Conservation (phyloP, 805 yeast species). For the Candida nanaspora region DNA sequence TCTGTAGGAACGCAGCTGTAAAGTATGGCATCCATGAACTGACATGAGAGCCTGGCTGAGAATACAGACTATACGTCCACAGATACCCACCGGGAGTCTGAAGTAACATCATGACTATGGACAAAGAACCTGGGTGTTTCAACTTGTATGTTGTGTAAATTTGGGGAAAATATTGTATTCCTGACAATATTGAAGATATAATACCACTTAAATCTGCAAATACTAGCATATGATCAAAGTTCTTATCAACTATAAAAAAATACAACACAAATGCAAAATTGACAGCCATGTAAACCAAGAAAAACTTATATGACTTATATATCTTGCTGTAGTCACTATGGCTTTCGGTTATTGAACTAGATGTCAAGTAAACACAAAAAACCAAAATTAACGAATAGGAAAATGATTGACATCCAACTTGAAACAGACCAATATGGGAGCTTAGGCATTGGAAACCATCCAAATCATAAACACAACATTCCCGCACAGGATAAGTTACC, state of each 20-base stretch:
- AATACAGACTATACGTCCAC: constrained; percentile 66
- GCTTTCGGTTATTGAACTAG: constrained; percentile 38
- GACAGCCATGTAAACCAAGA: constrained; percentile 28
- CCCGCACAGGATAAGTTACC: constrained; percentile 51
- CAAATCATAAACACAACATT: constrained; percentile 46
- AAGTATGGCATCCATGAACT: constrained; percentile 80
- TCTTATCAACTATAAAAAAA: constrained; percentile 15
- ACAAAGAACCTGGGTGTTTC: constrained; percentile 74
- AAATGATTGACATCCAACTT: constrained; percentile 55
- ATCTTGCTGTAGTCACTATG: constrained; percentile 36
- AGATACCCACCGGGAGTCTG: constrained; percentile 88
- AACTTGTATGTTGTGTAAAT: constrained; percentile 58
- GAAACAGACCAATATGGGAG: constrained; percentile 59
- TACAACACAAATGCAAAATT: constrained; percentile 29
- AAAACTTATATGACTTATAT: constrained; percentile 32
- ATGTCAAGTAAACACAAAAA: constrained; percentile 44
- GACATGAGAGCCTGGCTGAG: constrained; percentile 76
- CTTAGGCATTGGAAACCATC: constrained; percentile 53
- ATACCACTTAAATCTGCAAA: constrained; percentile 61
- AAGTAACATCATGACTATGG: constrained; percentile 73
- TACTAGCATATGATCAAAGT: constrained; percentile 14
- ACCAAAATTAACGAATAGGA: constrained; percentile 53
- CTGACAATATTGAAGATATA: constrained; percentile 54
- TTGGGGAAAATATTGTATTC: constrained; percentile 76
- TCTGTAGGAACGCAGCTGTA: constrained; percentile 64